Evolutionary conservation across 1,284 basidiomycete genomes (phyloP).

Genomic region (Ganoderma meredithae): DNA sequence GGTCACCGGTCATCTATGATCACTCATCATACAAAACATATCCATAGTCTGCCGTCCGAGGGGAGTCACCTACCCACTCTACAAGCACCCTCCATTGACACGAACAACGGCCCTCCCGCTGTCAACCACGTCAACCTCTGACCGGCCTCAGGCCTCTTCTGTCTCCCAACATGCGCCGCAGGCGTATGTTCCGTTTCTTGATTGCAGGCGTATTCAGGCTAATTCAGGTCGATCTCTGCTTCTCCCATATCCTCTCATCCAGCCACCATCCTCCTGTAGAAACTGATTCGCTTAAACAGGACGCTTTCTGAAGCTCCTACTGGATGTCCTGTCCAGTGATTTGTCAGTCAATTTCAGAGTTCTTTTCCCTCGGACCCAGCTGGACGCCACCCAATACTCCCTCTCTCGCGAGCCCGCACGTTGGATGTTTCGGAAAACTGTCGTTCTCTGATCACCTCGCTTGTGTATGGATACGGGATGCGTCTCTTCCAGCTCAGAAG

Average conservation of each 20-base stretch:
- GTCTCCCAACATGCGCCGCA: background rate
- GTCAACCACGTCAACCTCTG: constrained; percentile 3
- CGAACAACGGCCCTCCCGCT: background rate
- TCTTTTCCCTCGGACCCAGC: background rate
- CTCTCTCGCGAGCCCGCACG: background rate
- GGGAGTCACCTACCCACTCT: background rate
- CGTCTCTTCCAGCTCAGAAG: background rate
- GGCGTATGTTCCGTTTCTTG: background rate
- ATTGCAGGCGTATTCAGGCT: background rate
- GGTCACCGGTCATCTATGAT: background rate
- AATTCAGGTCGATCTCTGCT: background rate
- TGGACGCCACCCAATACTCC: background rate
- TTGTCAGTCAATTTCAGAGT: background rate
- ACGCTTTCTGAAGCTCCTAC: background rate
- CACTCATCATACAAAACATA: background rate
- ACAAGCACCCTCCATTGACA: background rate
- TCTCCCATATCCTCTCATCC: background rate
- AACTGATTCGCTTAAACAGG: background rate
- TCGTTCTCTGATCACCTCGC: background rate
- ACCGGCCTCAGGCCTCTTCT: background rate
- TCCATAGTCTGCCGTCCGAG: background rate
- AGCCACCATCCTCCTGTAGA: background rate
- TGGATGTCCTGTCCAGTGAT: background rate
- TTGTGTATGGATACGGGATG: background rate
- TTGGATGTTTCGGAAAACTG: background rate